Evolutionary conservation across 1,284 basidiomycete genomes (phyloP).

Genomic region (Ganoderma lingzhi): DNA sequence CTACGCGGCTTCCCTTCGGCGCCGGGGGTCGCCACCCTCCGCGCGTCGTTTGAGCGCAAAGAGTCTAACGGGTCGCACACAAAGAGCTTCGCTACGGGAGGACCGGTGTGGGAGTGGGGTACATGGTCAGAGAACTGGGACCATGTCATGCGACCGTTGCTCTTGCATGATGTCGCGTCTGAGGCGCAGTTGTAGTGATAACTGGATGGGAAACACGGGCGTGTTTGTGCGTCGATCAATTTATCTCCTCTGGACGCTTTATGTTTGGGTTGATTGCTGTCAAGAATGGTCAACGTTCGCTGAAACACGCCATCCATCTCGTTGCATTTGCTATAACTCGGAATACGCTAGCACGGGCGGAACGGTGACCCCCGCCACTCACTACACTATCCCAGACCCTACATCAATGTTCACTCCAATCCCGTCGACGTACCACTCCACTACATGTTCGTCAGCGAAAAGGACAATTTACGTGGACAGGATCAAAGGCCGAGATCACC

Average conservation of each 20-base stretch:
- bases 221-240: not conserved
- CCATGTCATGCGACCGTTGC: constrained; percentile 67
- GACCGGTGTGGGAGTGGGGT: constrained; percentile 63
- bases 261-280: not conserved
- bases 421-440: not conserved
- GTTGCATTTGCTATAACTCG: too few relatives aligned
- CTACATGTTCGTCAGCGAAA: not conserved
- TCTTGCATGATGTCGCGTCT: constrained; percentile 56
- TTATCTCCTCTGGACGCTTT: not conserved
- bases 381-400: too few relatives aligned
- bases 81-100: not conserved
- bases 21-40: constrained; percentile 56
- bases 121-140: constrained; percentile 91
- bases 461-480: not conserved
- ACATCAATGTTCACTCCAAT: not conserved
- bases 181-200: constrained; percentile 20
- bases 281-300: not conserved
- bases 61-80: constrained; percentile 11
- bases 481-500: not conserved
- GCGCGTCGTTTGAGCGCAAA: constrained; percentile 48
- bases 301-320: not conserved
- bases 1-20: constrained; percentile 70
- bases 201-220: not conserved
- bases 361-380: too few relatives aligned
- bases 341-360: too few relatives aligned